These are phyloP conservation scores for Albatrellus ellisii DNA, from an alignment of 768 basidiomycete species.

Conservation along the genomic window DNA sequence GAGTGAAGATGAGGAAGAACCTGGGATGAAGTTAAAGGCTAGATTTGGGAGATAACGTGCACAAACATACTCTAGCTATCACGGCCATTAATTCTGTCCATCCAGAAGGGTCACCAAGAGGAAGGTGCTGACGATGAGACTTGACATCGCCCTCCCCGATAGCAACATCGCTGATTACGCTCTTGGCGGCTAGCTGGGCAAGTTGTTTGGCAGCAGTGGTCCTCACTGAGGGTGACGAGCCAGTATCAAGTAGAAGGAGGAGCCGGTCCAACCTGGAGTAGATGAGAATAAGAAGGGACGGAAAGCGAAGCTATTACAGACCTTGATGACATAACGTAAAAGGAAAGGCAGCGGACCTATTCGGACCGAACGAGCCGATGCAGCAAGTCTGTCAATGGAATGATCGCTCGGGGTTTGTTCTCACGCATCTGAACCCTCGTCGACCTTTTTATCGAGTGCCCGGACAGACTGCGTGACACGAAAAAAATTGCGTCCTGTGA, in stretches of 20 bases:
- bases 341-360: constrained; percentile 31
- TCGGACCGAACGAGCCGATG: constrained; percentile 34
- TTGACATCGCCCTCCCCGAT: constrained; percentile 73
- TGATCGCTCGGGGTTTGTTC: constrained; percentile 29
- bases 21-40: constrained; percentile 25
- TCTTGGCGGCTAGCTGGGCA: constrained; percentile 80
- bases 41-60: neutral
- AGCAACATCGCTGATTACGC: constrained; percentile 72
- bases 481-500: constrained; percentile 13
- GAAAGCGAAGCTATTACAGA: constrained; percentile 18
- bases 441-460: constrained; percentile 15
- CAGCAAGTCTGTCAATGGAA: constrained; percentile 22
- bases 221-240: constrained; percentile 80
- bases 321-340: constrained; percentile 68
- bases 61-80: constrained; percentile 59
- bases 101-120: constrained; percentile 52
- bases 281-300: constrained; percentile 1
- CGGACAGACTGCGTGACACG: constrained; percentile 12
- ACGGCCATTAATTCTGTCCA: constrained; percentile 90
- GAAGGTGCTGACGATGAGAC: constrained; percentile 41
- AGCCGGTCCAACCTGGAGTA: constrained; percentile 82
- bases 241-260: constrained; percentile 89
- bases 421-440: constrained; percentile 20
- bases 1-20: constrained; percentile 87
- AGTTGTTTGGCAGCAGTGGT: constrained; percentile 96